A percentile compares a stretch with the other conserved stretches of the same genome.
These are phyloP conservation scores for Macrophomina phaseolina DNA, from an alignment of 2,329 filamentous ascomycete genomes.

Conservation along the genomic window DNA sequence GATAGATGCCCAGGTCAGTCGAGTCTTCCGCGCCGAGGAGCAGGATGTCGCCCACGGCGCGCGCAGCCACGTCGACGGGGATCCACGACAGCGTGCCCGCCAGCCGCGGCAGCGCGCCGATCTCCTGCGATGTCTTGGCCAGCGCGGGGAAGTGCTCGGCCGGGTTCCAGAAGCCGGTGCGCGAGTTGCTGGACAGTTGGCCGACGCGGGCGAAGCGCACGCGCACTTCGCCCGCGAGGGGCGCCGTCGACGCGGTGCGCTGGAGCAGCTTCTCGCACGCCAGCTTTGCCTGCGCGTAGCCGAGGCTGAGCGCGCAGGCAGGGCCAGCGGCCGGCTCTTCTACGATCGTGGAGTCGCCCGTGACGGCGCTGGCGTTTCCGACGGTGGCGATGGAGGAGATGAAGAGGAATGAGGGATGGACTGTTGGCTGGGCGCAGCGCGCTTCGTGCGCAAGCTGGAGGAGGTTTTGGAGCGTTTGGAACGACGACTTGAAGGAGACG, in stretches of 20 bases:
- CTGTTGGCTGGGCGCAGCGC: not conserved
- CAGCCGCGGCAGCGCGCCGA: slow-evolving; percentile 16
- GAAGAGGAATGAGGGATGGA: not conserved
- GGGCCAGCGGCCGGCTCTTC: too few species aligned
- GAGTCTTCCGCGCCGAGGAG: not conserved
- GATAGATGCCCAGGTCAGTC: slow-evolving; percentile 8
- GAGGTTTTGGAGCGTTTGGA: not conserved
- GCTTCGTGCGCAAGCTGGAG: not conserved
- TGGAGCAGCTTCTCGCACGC: slow-evolving; percentile 25
- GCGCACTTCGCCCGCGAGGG: too few species aligned
- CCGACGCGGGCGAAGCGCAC: slow-evolving; percentile 12
- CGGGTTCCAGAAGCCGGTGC: slow-evolving; percentile 21
- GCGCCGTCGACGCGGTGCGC: too few species aligned
- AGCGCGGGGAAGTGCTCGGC: slow-evolving; percentile 24
- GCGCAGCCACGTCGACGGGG: slow-evolving; percentile 22
- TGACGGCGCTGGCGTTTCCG: not conserved
- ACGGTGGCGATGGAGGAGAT: not conserved
- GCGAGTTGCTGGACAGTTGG: slow-evolving; percentile 18
- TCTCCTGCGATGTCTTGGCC: slow-evolving; percentile 20
- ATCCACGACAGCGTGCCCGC: slow-evolving; percentile 27
- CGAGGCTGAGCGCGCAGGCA: not conserved
- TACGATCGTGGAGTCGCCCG: too few species aligned
- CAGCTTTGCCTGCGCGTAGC: slow-evolving; percentile 26
- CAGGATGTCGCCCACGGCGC: not conserved
- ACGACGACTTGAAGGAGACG: slow-evolving; percentile 3